These are phyloP conservation scores for Paxillus rubicundulus DNA, from an alignment of 768 basidiomycete genomes.

Conservation along the genomic window DNA sequence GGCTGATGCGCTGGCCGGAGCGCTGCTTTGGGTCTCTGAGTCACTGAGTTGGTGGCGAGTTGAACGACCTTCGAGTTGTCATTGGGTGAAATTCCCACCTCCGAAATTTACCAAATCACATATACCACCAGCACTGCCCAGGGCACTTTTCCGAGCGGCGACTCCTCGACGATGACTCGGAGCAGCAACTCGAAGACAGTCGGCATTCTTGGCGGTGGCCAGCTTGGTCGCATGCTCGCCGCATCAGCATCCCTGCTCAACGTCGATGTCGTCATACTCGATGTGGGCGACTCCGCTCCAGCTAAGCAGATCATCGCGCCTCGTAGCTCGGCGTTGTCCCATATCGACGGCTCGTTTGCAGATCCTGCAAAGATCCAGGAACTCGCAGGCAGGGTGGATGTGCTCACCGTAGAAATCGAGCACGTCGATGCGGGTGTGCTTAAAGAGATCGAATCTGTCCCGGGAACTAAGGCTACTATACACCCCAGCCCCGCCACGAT, in stretches of 20 bases:
- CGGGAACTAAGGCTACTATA: conserved; percentile 34
- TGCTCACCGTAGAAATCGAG: conserved; percentile 95
- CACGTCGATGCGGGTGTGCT: conserved; percentile 84
- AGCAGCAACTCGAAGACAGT: too few relatives aligned
- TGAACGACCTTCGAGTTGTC: too few relatives aligned
- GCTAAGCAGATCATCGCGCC: conserved; percentile 85
- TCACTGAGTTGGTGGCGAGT: too few relatives aligned
- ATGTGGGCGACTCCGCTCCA: conserved; percentile 73
- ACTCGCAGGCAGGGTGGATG: conserved; percentile 76
- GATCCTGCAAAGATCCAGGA: conserved; percentile 75
- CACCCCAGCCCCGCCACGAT: conserved; percentile 85
- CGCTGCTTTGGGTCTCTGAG: too few relatives aligned
- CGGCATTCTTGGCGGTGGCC: conserved; percentile 68
- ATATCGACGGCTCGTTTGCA: conserved; percentile 88
- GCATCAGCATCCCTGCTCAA: conserved; percentile 86
- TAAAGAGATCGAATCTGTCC: conserved; percentile 39
- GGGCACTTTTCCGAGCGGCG: too few relatives aligned
- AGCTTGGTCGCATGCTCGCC: conserved; percentile 96
- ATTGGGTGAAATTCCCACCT: too few relatives aligned
- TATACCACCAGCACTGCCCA: too few relatives aligned
- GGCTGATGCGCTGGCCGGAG: too few relatives aligned
- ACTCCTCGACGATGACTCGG: too few relatives aligned
- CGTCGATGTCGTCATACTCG: conserved; percentile 80
- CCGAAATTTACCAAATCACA: too few relatives aligned
- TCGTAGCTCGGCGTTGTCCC: conserved; percentile 44